Base-by-base conservation (phyloP, 352 stramenopile genomes). In the Phytophthora lateralis region DNA sequence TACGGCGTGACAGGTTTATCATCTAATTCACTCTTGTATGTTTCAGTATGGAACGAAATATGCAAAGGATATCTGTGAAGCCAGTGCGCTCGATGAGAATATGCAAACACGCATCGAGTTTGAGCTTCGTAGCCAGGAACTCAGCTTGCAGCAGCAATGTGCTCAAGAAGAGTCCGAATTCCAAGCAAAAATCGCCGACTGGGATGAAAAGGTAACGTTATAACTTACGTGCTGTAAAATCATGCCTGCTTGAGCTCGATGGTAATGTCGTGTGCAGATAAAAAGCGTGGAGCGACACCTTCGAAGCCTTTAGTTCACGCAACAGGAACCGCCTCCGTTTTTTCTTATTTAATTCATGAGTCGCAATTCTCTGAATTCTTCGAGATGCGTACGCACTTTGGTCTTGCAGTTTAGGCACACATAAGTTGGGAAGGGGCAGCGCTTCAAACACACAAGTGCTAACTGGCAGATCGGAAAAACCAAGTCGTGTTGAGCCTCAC, bases 121-220 rank as follows among this genome's bases (percentile, higher is more conserved):
- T 50, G 52, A 74, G 41, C 60, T 77, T 61, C 55, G 55, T 47
- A 41, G 24, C 17, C 64, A 69, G 37, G 69, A 74, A 39, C 60
- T 74, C 35, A 60, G 11, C 12, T 62, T 70, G 38, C 64, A 77
- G 30, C 51, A 65, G 39, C 55, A 69, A 41, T 74, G 52, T 41
- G 60, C 60, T 27, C 55, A 62, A 2, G 55, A 71, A 71, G 69
- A 77, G 43, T 48, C 35, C 26, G 42, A 66, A 35, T 54, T 77
- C 15, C 46, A 71, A 45, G 65, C 51, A 30, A 52, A 71, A 20
- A 20, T 74, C 27, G 52, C 56, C 8, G 47, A 48, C 47, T 77
- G 64, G 65, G 53, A 74, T 60, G 55, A 71, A 50, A 77, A 77
- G 69, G 69, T 77, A 65, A 10, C 10, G 26, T 12, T 45, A 24